Evolutionary conservation across 768 basidiomycete genomes (phyloP), one percentile per base, ranked within the genome.

Genomic region (Hortiboletus flavorubellus): DNA sequence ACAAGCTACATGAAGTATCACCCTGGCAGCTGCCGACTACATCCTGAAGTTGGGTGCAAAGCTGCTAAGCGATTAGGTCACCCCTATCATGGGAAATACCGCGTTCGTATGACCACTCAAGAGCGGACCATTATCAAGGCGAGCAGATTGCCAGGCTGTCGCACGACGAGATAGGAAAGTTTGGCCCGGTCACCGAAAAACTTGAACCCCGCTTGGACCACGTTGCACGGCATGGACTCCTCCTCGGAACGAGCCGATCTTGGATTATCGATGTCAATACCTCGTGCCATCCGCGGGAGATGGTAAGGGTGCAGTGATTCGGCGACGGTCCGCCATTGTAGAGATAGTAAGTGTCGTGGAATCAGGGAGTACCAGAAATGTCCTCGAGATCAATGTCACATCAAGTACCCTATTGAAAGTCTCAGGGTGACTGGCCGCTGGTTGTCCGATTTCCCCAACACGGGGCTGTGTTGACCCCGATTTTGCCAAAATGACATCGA

Each of bases 151-250:
- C 49, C 46, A 51, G 46, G 43, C 39, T 30, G 46, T 40, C 31
- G 37, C 23, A 40, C 18, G 48, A 55, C 58, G 18, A 44, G 49
- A 56, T 56, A 50, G 54, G 65, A 51, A 64, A 29, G 41, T 53
- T 30, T 18, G 44, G 43, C 15, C 61, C 45, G 34, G n/a, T 34
- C 31, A 9, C 26, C 12, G 43, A 41, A 48, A 51, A 51, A n/a
- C 51, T 43, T 33, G 52, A 51, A 35, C 31, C 41, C 50, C 46
- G 54, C 49, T 55, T 30, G 53, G 54, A 54, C 38, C 56, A 53
- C 48, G 46, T 55, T 43, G 59, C 44, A 46, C 14, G 53, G 50
- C 51, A 38, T 46, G 53, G 46, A 15, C 33, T 23, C 46, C 34
- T 45, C 41, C 34, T 45, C 41, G 34, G 47, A 46, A 40, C 12